Percentiles rank a stretch among this genome's conserved stretches.
These are phyloP conservation scores for Penicillium turbatum DNA, from an alignment of 495 filamentous ascomycete genomes.

Conservation along the genomic window DNA sequence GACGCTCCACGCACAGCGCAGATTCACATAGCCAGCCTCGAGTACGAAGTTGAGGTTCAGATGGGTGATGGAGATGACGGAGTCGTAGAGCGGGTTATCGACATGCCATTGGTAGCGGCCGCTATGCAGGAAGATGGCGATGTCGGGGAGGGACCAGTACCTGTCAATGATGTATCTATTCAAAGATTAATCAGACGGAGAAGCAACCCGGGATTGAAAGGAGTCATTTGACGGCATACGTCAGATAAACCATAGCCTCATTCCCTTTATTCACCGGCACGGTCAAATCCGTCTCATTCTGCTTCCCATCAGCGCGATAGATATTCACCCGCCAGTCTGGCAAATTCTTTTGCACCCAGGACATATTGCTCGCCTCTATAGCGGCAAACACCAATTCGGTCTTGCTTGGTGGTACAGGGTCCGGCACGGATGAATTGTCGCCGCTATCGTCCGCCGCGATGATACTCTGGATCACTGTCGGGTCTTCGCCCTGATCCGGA, in stretches of 20 bases:
- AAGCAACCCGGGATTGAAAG: background rate
- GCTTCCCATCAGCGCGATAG: slow-evolving; percentile 47
- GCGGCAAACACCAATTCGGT: slow-evolving; percentile 30
- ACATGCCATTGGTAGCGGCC: slow-evolving; percentile 48
- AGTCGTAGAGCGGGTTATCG: slow-evolving; percentile 49
- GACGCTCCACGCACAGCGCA: slow-evolving; percentile 42
- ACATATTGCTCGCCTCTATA: slow-evolving; percentile 23
- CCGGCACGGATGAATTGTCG: background rate
- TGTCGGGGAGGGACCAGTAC: slow-evolving; percentile 42
- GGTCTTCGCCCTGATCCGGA: background rate
- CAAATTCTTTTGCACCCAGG: slow-evolving; percentile 28
- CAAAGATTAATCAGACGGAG: background rate
- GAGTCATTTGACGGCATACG: slow-evolving; percentile 27
- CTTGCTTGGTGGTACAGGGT: background rate
- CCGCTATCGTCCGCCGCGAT: background rate
- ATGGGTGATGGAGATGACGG: slow-evolving; percentile 23
- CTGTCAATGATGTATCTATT: slow-evolving; percentile 42
- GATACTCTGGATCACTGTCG: background rate
- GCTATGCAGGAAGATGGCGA: slow-evolving; percentile 46
- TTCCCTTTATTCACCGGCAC: slow-evolving; percentile 55
- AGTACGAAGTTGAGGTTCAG: slow-evolving; percentile 24
- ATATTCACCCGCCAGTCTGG: slow-evolving; percentile 40
- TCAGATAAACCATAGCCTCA: slow-evolving; percentile 62
- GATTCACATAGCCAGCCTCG: slow-evolving; percentile 45
- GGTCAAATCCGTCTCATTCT: slow-evolving; percentile 28